phyloP scores from a whole-genome alignment of 139 green algal genomes.

The Tetradesmus lagerheimii region DNA sequence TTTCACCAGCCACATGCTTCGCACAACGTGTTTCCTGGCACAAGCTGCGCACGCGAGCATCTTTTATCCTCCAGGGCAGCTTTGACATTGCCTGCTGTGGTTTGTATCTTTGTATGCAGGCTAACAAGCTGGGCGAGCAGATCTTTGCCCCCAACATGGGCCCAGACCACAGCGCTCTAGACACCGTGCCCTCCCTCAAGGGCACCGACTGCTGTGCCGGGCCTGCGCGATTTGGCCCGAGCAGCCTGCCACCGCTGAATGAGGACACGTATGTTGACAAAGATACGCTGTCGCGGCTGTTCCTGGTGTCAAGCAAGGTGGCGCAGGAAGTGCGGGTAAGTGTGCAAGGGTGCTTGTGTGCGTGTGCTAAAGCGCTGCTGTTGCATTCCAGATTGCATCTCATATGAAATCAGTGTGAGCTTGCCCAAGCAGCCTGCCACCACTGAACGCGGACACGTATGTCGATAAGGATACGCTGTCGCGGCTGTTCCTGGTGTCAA shows the following conservation, averaged over 20 bases:
- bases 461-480: constrained; percentile 1
- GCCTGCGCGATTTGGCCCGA: not conserved
- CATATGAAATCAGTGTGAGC: too few relatives aligned
- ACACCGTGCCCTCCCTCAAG: not conserved
- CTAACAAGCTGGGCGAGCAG: not conserved
- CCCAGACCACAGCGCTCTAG: not conserved
- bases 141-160: not conserved
- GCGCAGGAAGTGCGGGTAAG: not conserved
- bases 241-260: not conserved
- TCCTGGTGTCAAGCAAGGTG: constrained; percentile 12
- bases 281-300: constrained; percentile 11
- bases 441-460: not conserved
- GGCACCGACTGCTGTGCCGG: too few relatives aligned
- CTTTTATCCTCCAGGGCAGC: too few relatives aligned
- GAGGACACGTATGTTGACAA: not conserved
- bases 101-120: constrained; percentile 7
- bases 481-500: constrained; percentile 19
- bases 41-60: too few relatives aligned
- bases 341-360: too few relatives aligned
- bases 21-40: too few relatives aligned
- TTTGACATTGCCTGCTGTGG: too few relatives aligned
- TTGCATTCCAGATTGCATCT: too few relatives aligned
- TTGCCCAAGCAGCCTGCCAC: not conserved
- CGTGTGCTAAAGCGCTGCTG: too few relatives aligned
- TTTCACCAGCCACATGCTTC: not conserved